Evolutionary conservation across 2,329 filamentous ascomycete genomes (phyloP).

Genomic region (Scytalidium sp.): DNA sequence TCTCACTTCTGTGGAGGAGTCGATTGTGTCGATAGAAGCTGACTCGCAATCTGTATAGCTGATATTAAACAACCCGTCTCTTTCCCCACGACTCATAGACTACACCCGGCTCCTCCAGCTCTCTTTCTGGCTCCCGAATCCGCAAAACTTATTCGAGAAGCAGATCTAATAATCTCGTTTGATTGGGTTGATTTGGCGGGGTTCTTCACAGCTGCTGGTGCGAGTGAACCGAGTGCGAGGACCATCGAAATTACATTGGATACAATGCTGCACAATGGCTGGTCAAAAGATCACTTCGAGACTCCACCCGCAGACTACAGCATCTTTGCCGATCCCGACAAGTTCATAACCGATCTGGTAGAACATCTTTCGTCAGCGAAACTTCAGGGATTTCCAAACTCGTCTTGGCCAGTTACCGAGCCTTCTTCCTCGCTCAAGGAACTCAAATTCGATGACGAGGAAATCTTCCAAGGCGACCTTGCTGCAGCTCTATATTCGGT

Average conservation of each 20-base stretch:
- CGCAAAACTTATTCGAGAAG: slow-evolving; percentile 1
- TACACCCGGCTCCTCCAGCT: slow-evolving; percentile 1
- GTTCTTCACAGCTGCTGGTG: background rate
- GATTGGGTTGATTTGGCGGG: slow-evolving; percentile 6
- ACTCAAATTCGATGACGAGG: background rate
- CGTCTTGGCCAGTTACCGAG: background rate
- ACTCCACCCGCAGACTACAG: background rate
- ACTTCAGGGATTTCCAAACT: background rate
- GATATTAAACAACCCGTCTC: slow-evolving; percentile 2
- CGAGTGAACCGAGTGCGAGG: background rate
- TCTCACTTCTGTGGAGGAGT: too few relatives aligned
- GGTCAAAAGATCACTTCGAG: background rate
- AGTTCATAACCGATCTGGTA: background rate
- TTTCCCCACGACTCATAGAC: slow-evolving; percentile 5
- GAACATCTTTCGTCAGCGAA: background rate
- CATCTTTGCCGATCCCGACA: background rate
- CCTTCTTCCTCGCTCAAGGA: background rate
- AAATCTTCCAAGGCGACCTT: slow-evolving; percentile 2
- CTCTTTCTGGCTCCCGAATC: background rate
- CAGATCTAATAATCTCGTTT: slow-evolving; percentile 5
- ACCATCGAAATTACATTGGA: background rate
- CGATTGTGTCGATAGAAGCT: too few relatives aligned
- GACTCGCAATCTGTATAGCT: background rate
- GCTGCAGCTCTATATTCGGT: slow-evolving; percentile 1
- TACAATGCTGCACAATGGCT: background rate